Evolutionary conservation across 768 basidiomycete genomes (phyloP).

Genomic region (Leccinum subtestaceum): DNA sequence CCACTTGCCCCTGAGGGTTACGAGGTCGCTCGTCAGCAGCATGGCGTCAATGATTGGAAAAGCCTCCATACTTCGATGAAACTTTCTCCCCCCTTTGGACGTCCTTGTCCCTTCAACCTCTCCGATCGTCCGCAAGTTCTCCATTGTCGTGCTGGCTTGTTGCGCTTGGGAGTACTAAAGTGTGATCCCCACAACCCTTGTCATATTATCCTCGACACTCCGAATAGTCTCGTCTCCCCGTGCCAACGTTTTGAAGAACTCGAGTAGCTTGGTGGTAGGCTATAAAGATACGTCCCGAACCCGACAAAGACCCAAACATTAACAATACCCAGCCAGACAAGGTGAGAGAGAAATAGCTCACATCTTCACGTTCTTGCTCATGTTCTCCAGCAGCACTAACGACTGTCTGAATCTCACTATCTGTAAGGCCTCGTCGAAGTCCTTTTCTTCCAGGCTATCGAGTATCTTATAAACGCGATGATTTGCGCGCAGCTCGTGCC

Average conservation of each 20-base stretch:
- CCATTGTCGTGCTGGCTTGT: conserved; percentile 20
- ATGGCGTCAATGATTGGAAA: too few relatives aligned
- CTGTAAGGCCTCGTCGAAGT: conserved; percentile 17
- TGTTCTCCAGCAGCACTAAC: conserved; percentile 22
- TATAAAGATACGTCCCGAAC: conserved; percentile 2
- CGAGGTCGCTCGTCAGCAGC: too few relatives aligned
- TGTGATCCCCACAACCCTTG: conserved; percentile 18
- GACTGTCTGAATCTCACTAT: conserved; percentile 36
- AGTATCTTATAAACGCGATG: conserved; percentile 24
- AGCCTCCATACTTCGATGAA: too few relatives aligned
- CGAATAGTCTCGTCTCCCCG: conserved; percentile 13
- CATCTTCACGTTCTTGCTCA: conserved; percentile 26
- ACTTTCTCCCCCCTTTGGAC: too few relatives aligned
- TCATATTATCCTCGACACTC: background rate
- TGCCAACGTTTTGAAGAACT: conserved; percentile 30
- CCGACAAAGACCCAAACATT: background rate
- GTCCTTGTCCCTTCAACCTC: conserved; percentile 11
- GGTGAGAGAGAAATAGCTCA: conserved; percentile 18
- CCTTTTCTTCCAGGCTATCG: conserved; percentile 12
- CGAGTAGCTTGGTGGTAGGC: conserved; percentile 36
- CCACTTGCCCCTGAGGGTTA: too few relatives aligned
- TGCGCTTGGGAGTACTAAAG: conserved; percentile 15
- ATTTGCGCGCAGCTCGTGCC: conserved; percentile 32
- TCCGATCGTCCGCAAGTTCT: conserved; percentile 22
- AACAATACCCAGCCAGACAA: background rate